These are phyloP conservation scores for Magnaporthales sp. DNA, from an alignment of 2,329 filamentous ascomycete genomes.

Conservation along the genomic window DNA sequence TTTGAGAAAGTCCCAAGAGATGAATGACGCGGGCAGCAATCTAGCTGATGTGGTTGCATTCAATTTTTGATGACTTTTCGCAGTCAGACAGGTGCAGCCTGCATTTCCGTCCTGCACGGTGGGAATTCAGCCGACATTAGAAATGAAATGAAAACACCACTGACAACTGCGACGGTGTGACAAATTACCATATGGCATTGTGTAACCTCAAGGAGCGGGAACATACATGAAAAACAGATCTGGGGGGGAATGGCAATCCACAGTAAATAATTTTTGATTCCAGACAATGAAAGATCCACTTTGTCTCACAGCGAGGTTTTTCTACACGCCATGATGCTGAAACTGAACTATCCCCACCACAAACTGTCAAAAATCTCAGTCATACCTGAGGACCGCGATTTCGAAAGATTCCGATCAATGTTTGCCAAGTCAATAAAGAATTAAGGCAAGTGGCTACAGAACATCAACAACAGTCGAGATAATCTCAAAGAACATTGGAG, in stretches of 20 bases:
- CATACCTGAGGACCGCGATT: not conserved
- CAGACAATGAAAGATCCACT: too few relatives aligned
- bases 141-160: not conserved
- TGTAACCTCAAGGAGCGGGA: not conserved
- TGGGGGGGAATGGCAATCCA: not conserved
- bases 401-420: not conserved
- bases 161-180: not conserved
- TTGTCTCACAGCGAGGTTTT: too few relatives aligned
- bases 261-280: too few relatives aligned
- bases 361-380: not conserved
- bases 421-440: not conserved
- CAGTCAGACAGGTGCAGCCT: not conserved
- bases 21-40: not conserved
- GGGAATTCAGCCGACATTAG: not conserved
- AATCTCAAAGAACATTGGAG: not conserved
- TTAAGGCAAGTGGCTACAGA: not conserved
- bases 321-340: not conserved
- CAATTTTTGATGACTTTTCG: not conserved
- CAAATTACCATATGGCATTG: not conserved
- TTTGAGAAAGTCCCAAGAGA: not conserved
- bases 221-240: not conserved
- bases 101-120: not conserved
- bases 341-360: not conserved
- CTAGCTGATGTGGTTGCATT: not conserved
- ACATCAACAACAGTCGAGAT: not conserved